phyloP scores from a whole-genome alignment of 257 asterid genomes.

The Forsythia viridissima region DNA sequence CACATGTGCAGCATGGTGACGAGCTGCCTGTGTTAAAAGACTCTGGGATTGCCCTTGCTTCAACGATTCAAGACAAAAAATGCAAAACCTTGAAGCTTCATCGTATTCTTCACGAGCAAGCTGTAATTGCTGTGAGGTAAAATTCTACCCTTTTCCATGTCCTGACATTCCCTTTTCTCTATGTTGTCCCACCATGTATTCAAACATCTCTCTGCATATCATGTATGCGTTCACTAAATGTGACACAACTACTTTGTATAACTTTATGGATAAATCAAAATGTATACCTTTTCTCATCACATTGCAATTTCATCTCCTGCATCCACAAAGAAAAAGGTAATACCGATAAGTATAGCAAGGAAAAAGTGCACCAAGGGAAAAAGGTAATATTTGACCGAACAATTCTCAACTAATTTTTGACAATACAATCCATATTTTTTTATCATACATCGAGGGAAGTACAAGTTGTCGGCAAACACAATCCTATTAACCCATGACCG shows the following conservation, averaged over 20 bases:
- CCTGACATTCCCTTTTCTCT: conserved; percentile 69
- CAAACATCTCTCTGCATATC: conserved; percentile 70
- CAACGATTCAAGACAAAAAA: conserved; percentile 89
- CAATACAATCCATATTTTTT: background rate
- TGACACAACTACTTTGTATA: background rate
- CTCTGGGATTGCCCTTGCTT: conserved; percentile 94
- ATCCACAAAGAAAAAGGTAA: conserved; percentile 30
- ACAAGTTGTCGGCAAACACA: too few relatives aligned
- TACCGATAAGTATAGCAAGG: conserved; percentile 3
- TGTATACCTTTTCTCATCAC: conserved; percentile 84
- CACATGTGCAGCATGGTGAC: conserved; percentile 97
- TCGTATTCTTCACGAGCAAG: conserved; percentile 83
- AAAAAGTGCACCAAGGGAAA: conserved; percentile 3
- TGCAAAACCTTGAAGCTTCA: conserved; percentile 78
- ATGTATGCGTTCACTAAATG: conserved; percentile 26
- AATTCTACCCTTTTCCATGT: conserved; percentile 76
- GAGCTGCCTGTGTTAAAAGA: conserved; percentile 90
- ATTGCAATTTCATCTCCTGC: conserved; percentile 98
- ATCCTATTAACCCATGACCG: too few relatives aligned
- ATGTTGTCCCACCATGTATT: conserved; percentile 68
- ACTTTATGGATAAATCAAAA: background rate
- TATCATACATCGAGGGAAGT: background rate
- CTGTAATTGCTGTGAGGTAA: conserved; percentile 71
- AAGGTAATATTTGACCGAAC: background rate
- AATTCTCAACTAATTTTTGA: background rate